Conservation (phyloP, 2,329 filamentous ascomycete species). For the Botrytis pseudocinerea region DNA sequence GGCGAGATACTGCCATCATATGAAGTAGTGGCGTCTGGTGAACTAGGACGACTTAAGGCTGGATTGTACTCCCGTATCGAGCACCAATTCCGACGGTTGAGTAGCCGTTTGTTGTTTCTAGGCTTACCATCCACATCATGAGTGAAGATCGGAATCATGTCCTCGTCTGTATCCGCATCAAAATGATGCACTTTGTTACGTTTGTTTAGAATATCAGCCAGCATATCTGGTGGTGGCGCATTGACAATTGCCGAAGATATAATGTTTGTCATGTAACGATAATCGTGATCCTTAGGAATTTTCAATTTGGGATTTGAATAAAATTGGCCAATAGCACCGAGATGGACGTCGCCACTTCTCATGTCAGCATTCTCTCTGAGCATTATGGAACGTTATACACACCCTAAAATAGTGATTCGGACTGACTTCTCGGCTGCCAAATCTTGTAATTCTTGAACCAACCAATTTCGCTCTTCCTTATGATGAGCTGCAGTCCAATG, state of each 20-base stretch:
- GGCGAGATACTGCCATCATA: conserved; percentile 45
- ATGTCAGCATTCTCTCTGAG: conserved; percentile 29
- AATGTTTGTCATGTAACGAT: conserved; percentile 95
- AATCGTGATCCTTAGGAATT: conserved; percentile 84
- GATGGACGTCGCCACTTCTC: conserved; percentile 81
- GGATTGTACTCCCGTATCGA: conserved; percentile 84
- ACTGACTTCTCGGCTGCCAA: conserved; percentile 90
- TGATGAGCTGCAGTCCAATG: conserved; percentile 97
- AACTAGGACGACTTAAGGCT: conserved; percentile 69
- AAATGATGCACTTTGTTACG: conserved; percentile 80
- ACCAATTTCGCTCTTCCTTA: conserved; percentile 82
- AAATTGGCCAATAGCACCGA: conserved; percentile 91
- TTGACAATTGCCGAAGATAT: conserved; percentile 95
- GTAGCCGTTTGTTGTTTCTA: conserved; percentile 85
- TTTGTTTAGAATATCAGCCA: conserved; percentile 91
- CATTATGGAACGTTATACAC: conserved; percentile 27
- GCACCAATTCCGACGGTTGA: conserved; percentile 94
- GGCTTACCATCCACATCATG: conserved; percentile 86
- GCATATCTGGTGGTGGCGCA: conserved; percentile 79
- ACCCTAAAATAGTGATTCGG: conserved; percentile 84
- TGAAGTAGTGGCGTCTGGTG: conserved; percentile 52
- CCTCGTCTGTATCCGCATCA: conserved; percentile 80
- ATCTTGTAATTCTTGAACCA: conserved; percentile 90
- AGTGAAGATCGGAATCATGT: conserved; percentile 92
- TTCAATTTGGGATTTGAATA: conserved; percentile 84